Base-by-base conservation (phyloP, 1,284 basidiomycete species). In the Rhodofomes roseus region DNA sequence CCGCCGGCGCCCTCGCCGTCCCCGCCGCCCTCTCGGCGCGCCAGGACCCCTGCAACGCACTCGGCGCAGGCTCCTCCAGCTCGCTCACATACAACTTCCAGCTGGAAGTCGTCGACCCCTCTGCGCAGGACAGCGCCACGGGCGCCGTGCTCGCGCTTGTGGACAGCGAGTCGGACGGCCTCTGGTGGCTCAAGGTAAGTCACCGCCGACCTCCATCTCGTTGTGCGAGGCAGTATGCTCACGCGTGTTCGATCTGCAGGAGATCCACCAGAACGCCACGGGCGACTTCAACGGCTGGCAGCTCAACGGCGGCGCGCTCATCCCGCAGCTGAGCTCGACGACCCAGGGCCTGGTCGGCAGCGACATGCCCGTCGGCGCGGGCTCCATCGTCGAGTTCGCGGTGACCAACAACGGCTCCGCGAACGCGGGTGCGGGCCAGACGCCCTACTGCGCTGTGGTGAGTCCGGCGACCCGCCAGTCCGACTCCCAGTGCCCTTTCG, bases 401-500 rank as follows among this genome's bases (percentile, higher is more conserved):
- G 37, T 51, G 14, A 60, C 37, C 3, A 52, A 29, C 37, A 39
- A 39, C 37, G 23, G 29, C 51, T 25, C 20, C n/a, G 20, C 37
- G 9, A 36, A 29, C 11, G 29, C 36, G 9, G 12, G 5, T 31
- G 22, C 61, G 55, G 27, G 55, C 52, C 20, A 57, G 22, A 22
- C 39, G 37, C 57, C 56, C 36, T 65, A 58, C 46, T 65, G 63
- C 53, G 61, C 39, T 43, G 46, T 60, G 29, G 62, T 63, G 29
- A 36, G 62, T n/a, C 4, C 22, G 36, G 11, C 14, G 12, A 44
- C 36, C n/a, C n/a, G n/a, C n/a, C n/a, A n/a, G n/a, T n/a, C n/a
- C n/a, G n/a, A n/a, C n/a, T n/a, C n/a, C n/a, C n/a, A n/a, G n/a
- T n/a, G n/a, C n/a, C n/a, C n/a, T n/a, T n/a, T 34, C 31, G 22